Base-by-base conservation (phyloP, 2,329 filamentous ascomycete species). In the Cryphonectria radicalis region DNA sequence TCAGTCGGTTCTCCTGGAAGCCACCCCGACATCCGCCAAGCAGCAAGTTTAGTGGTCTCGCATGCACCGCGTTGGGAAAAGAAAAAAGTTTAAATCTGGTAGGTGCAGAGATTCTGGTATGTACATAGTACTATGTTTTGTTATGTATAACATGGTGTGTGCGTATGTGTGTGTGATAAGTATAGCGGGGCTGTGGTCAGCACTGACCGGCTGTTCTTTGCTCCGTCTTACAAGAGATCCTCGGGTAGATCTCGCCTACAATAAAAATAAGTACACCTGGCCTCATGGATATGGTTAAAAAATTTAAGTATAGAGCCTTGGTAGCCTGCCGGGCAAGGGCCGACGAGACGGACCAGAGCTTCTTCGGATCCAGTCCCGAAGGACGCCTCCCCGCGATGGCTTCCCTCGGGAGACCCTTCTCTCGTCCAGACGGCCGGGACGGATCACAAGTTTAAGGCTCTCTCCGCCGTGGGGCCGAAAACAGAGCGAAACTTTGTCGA, bases 161-260 rank as follows among this genome's bases (percentile, higher is more conserved):
- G 43, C 3, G 11, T n/a, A 4, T 37, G 13, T 19, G 57, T 43
- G 42, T 2, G 42, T 17, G 43, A n/a, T 50, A 50, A 11, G 22
- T 8, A 4, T 35, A 40, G 59, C 22, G 25, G 25, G 62, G 40
- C 37, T 32, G 14, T 25, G n/a, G 35, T 64, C 42, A 35, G 42
- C 63, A 35, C 43, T 25, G 43, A 19, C 13, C 66, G 66, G 66
- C 66, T 28, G 40, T 62, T 62, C 66, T 63, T 68, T 68, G 66
- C 59, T 63, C 66, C 66, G 66, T 68, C 66, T 68, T 63, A 68
- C 57, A 55, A 7, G 13, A 11, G 10, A 40, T 3, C 25, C 25
- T 35, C 63, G 28, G n/a, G 6, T 19, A 59, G 55, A 59, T 17
- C 53, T 57, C 53, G 46, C 5, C 7, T 37, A 37, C 7, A 37